A percentile compares a stretch with the other conserved stretches of the same genome.
Conservation (phyloP, 2,329 filamentous ascomycete species). For the Paraphoma chrysanthemicola region DNA sequence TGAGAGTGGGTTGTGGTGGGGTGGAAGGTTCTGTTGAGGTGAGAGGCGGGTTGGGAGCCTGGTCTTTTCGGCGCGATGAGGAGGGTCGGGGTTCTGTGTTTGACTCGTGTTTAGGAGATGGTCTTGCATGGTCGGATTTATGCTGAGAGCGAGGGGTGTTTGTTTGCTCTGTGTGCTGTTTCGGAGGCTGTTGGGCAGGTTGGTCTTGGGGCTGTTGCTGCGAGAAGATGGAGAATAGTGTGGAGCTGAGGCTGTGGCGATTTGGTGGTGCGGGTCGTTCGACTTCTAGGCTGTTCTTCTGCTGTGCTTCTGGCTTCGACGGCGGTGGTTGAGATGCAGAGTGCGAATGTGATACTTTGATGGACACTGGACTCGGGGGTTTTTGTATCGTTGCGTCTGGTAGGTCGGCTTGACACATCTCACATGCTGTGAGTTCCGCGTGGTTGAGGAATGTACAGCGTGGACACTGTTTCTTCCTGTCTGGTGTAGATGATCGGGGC, state of each 20-base stretch:
- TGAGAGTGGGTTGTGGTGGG: slow-evolving; percentile 3
- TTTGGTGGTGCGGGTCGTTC: slow-evolving; percentile 30
- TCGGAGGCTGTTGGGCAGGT: slow-evolving; percentile 34
- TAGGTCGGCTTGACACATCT: slow-evolving; percentile 41
- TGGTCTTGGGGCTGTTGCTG: slow-evolving; percentile 42
- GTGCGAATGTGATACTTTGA: slow-evolving; percentile 31
- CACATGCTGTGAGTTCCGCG: slow-evolving; percentile 36
- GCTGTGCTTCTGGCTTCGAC: slow-evolving; percentile 6
- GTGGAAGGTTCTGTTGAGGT: slow-evolving; percentile 12
- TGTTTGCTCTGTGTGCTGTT: slow-evolving; percentile 20
- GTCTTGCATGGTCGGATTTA: background rate
- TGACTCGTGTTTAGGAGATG: slow-evolving; percentile 1
- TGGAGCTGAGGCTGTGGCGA: slow-evolving; percentile 42
- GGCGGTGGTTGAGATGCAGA: slow-evolving; percentile 37
- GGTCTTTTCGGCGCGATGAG: background rate
- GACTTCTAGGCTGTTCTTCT: background rate
- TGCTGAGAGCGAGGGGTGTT: background rate
- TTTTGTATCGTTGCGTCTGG: slow-evolving; percentile 31
- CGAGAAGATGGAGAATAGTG: slow-evolving; percentile 44
- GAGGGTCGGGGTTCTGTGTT: background rate
- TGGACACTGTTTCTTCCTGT: slow-evolving; percentile 42
- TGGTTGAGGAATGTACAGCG: slow-evolving; percentile 47
- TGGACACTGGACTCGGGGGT: slow-evolving; percentile 27
- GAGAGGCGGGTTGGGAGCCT: too few species aligned
- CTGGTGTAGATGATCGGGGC: slow-evolving; percentile 28